Base-by-base conservation (phyloP, 169 alveolate species). In the Plasmodium coatneyi region DNA sequence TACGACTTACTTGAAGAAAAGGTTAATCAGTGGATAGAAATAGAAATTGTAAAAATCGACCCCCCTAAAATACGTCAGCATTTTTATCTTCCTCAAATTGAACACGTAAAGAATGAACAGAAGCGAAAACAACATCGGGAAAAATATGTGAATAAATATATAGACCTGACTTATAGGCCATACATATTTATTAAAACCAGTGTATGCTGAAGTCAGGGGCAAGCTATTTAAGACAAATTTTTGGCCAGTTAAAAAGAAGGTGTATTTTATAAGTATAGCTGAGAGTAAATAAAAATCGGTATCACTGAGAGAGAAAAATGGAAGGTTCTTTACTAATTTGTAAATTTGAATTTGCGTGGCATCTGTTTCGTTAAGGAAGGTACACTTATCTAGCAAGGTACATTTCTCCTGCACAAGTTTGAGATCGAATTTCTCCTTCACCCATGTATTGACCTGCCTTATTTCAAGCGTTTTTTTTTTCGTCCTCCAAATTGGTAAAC, bases 181-280 rank as follows among this genome's bases (percentile, higher is more conserved):
- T 4, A 52, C 80, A 86, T 86, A 86, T 54, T 43, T 86, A 19
- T 78, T 54, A 10, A 86, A 74, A 10, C 93, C 93, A n/a, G 54
- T 76, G 60, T 74, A 86, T 2, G 81, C 93, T 70, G 93, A 19
- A 36, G 43, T 56, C 25, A 86, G 19, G 19, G 93, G 93, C 14
- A 86, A 34, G 32, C 34, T 54, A 52, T 49, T 86, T 46, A 86
- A 9, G 12, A 86, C 60, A 86, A 86, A 74, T 76, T 34, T 86
- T n/a, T 86, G 93, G 7, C 93, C 93, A n/a, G 87, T 76, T 76
- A 86, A 25, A 76, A 86, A 86, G 80, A 86, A 86, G 66, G 78
- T n/a, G 60, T 86, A 86, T 76, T 74, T 86, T 70, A 86, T 74
- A 54, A 86, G 84, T 86, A 86, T n/a, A 19, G 71, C 79, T n/a